phyloP scores from a whole-genome alignment of 2,329 filamentous ascomycete genomes.

The Drechslera avenae region DNA sequence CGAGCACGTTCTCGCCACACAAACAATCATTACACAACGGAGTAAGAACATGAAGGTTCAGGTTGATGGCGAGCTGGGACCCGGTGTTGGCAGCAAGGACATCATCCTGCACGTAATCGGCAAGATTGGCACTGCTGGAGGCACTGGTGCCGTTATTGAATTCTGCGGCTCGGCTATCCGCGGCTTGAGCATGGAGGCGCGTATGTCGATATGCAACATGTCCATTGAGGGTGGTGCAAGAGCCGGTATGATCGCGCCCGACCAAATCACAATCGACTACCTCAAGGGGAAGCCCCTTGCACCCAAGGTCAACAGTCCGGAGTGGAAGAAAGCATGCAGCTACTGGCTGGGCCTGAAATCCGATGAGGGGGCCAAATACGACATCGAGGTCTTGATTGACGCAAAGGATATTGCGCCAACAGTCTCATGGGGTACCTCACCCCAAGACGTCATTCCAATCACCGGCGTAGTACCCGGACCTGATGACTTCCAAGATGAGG shows the following conservation, averaged over 20 bases:
- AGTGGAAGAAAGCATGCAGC: constrained; percentile 85
- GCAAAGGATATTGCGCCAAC: constrained; percentile 92
- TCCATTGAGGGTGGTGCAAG: constrained; percentile 94
- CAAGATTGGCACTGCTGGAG: constrained; percentile 90
- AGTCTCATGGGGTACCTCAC: constrained; percentile 95
- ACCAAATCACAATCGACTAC: constrained; percentile 93
- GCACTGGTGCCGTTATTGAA: constrained; percentile 93
- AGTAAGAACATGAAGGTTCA: constrained; percentile 99
- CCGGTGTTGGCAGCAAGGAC: constrained; percentile 95
- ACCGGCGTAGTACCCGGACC: constrained; percentile 89
- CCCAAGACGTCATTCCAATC: constrained; percentile 95
- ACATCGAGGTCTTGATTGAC: constrained; percentile 86
- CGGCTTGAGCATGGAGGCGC: constrained; percentile 88
- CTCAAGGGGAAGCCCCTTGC: constrained; percentile 89
- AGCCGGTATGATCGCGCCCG: constrained; percentile 95
- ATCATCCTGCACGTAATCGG: constrained; percentile 93
- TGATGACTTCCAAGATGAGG: constrained; percentile 78
- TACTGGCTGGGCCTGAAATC: constrained; percentile 90
- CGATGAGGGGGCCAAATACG: constrained; percentile 86
- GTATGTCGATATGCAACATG: constrained; percentile 99
- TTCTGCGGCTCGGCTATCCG: constrained; percentile 96
- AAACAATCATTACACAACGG: constrained; percentile 90
- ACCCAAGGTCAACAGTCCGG: constrained; percentile 78
- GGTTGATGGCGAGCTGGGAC: constrained; percentile 85
- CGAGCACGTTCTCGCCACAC: constrained; percentile 95